Conservation (phyloP, 2,329 filamentous ascomycete species). For the Biscogniauxia sp. region DNA sequence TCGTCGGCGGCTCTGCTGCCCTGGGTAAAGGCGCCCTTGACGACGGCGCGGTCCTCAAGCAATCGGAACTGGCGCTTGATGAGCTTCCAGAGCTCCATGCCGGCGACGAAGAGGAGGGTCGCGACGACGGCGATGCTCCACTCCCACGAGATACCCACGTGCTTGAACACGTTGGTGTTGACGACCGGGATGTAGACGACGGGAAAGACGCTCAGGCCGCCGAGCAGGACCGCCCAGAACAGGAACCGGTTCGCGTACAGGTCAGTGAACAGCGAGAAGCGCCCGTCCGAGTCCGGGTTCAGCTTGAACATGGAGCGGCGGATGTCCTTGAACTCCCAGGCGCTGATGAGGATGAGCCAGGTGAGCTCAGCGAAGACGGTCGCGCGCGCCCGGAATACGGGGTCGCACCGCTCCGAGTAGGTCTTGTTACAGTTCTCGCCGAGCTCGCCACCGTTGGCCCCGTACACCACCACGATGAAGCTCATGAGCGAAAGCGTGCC, state of each 20-base stretch:
- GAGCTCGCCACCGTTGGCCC: slow-evolving; percentile 53
- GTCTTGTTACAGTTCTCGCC: slow-evolving; percentile 62
- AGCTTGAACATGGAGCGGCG: slow-evolving; percentile 70
- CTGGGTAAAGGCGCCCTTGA: slow-evolving; percentile 51
- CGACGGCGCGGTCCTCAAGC: slow-evolving; percentile 51
- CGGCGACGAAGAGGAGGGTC: slow-evolving; percentile 61
- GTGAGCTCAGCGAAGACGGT: slow-evolving; percentile 72
- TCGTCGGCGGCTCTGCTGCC: slow-evolving; percentile 41
- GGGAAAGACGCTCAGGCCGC: slow-evolving; percentile 61
- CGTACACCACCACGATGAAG: slow-evolving; percentile 64
- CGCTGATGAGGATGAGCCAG: slow-evolving; percentile 70
- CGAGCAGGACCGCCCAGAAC: slow-evolving; percentile 63
- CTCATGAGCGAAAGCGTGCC: slow-evolving; percentile 63
- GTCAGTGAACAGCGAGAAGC: slow-evolving; percentile 57
- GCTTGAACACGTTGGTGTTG: slow-evolving; percentile 70
- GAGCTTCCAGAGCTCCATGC: slow-evolving; percentile 71
- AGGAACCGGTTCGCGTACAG: slow-evolving; percentile 69
- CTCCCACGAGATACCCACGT: slow-evolving; percentile 70
- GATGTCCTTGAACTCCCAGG: slow-evolving; percentile 76
- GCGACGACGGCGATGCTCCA: slow-evolving; percentile 68
- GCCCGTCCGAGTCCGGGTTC: slow-evolving; percentile 49
- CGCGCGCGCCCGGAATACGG: slow-evolving; percentile 68
- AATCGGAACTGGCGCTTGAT: slow-evolving; percentile 57
- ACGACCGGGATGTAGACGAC: slow-evolving; percentile 71
- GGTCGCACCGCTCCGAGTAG: slow-evolving; percentile 53